Base-by-base conservation (phyloP, 164 flowering plant genomes). In the Vitis rotundifolia region DNA sequence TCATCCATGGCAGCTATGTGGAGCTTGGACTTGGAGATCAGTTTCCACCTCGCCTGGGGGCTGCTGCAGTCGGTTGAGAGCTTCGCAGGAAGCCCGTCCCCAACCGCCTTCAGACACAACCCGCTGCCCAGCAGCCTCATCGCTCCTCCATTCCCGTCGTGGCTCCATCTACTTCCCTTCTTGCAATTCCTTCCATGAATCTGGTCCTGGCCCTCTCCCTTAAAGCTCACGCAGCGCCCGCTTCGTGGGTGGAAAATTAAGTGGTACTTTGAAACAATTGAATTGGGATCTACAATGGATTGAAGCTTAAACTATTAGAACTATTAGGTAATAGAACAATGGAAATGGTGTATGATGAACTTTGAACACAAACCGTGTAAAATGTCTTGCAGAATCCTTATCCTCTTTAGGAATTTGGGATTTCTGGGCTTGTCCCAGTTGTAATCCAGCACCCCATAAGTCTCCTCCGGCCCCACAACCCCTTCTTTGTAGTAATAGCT, bases 171-270 rank as follows among this genome's bases (percentile, higher is more conserved):
- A 49, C 70, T 76, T 53, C 75, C 66, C 3, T 26, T 53, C 19
- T 55, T 18, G 70, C 87, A 84, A 64, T 70, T 71, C 12, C 58
- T 61, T 9, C 66, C 59, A 58, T 60, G 6, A 55, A 77, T 18
- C 5, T 14, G 67, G 5, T 31, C 9, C 47, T 75, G 72, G 29
- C 31, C 66, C n/a, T 50, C 26, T 11, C 54, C 67, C 2, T 29
- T 31, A 5, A 76, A 71, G 63, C 87, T 31, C 5, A 76, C 72
- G 63, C 87, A 83, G 10, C 19, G 70, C 9, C 87, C 87, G 44
- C 80, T 86, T 51, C 49, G 68, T 16, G 89, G 85, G 73, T 86
- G 89, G 68, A 60, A 84, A 63, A 84, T 50, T 44, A 79, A 63
- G 37, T 68, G 63, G 61, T 75, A 63, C 16, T 58, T 59, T 50